Evolutionary conservation across 1,139 yeast species (phyloP).

Genomic region (Pichia norvegensis): DNA sequence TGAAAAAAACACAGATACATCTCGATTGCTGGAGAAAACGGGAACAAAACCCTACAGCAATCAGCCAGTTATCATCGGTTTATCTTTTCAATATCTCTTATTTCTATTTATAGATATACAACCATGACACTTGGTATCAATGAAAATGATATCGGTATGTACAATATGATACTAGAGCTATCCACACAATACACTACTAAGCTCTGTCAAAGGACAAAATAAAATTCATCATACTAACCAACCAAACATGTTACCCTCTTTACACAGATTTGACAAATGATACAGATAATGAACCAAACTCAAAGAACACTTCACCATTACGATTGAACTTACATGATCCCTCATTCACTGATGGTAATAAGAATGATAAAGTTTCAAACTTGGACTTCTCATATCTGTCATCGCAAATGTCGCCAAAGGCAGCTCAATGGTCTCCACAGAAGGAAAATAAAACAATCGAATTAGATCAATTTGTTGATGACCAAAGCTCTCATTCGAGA

Average conservation of each 20-base stretch:
- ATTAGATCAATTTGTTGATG: slow-evolving; percentile 8
- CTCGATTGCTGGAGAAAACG: too few relatives aligned
- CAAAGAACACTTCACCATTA: slow-evolving; percentile 1
- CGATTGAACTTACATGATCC: neutral
- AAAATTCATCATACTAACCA: too few relatives aligned
- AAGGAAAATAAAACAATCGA: slow-evolving; percentile 8
- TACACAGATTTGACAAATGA: neutral
- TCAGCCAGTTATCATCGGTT: neutral
- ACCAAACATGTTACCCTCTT: neutral
- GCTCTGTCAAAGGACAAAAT: too few relatives aligned
- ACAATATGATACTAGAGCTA: too few relatives aligned
- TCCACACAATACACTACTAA: too few relatives aligned
- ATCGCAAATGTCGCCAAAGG: slow-evolving; percentile 23
- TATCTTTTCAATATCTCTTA: neutral
- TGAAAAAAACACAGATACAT: too few relatives aligned
- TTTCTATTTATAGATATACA: neutral
- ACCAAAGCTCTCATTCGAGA: neutral
- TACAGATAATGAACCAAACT: neutral
- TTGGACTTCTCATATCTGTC: slow-evolving; percentile 23
- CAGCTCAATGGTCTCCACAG: slow-evolving; percentile 22
- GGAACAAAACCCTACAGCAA: too few relatives aligned
- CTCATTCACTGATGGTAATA: neutral
- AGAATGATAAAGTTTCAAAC: slow-evolving; percentile 9
- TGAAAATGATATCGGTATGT: neutral
- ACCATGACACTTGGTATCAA: neutral